Evolutionary conservation across 164 flowering plant species (phyloP), one percentile per base, ranked within the genome.

Genomic region (Stephania yunnanensis): DNA sequence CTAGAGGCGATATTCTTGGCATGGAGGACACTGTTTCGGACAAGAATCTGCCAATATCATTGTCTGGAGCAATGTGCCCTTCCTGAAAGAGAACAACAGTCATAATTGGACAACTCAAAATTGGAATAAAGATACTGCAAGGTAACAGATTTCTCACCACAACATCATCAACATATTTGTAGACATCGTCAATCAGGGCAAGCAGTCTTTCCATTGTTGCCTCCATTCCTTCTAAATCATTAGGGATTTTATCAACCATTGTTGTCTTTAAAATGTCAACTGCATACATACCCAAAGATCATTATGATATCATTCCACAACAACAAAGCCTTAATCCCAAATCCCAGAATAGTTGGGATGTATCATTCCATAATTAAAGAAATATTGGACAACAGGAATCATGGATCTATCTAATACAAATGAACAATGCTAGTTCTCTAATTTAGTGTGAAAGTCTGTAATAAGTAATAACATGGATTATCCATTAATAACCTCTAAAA

Each of bases 181-280:
- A 86, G 64, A 91, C 82, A 76, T 95, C 95, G 71, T 91, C 94
- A 42, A 96, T 92, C 17, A 96, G 75, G 79, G 90, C 83, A 68
- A 91, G 82, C 44, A 96, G 81, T 67, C 93, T 80, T 76, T 87
- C 89, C 95, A 91, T 90, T 50, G 98, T 80, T 73, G 88, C 86
- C 80, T 94, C 98, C 99, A 96, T 94, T 78, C 95, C 97, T 84
- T 96, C 99, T 82, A 94, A 82, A 85, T 94, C 98, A 81, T 75
- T 88, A 9, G 99, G 99, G n/a, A 96, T 81, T 82, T 94, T 94
- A 79, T 96, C 97, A 69, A 92, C 97, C 72, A 55, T 71, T 7
- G 93, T 86, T 52, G 86, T 78, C 88, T 94, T 96, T 30, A 96
- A 83, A 15, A 90, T 85, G 73, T 94, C 98, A 86, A 86, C 98